Base-by-base conservation (phyloP, 352 stramenopile genomes). In the Phytophthora podocarpi region DNA sequence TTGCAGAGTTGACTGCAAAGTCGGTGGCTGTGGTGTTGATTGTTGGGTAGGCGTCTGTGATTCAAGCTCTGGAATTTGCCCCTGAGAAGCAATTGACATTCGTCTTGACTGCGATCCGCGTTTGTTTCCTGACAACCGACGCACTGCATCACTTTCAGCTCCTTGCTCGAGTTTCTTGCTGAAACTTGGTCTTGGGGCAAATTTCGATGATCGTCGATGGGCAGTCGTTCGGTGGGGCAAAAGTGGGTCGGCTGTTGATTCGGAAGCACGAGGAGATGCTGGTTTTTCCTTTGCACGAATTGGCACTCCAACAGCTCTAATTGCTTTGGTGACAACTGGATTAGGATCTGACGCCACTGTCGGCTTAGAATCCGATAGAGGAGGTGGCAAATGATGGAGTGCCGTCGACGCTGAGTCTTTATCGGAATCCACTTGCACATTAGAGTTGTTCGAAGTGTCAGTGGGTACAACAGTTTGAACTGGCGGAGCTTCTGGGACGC, bases 161-260 rank as follows among this genome's bases (percentile, higher is more conserved):
- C 11, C 21, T 1, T 9, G 10, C 11, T 64, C 42, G 10, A 31
- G n/a, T 16, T 61, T 67, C 35, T 49, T 73, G 21, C 30, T 62
- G 12, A 59, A 21, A 50, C 49, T 74, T n/a, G 43, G 10, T 39
- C 54, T 59, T 24, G 35, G 47, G 10, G 11, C 26, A 21, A 64
- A 50, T 64, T 64, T 68, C 8, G 43, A 59, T 5, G 59, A 55
- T 39, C 46, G 31, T 15, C 70, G 46, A 35, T 51, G 54, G n/a
- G 28, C 31, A n/a, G 51, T 37, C 3, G 23, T 35, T 26, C 52
- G 57, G 16, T 56, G 48, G 10, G 36, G 40, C 34, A 68, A 23
- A 5, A 72, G 54, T 20, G 57, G 63, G 27, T 67, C 63, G 2
- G 15, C 27, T 23, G 32, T 5, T 20, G 32, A 3, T 23, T 47